Percentiles rank a stretch among this genome's conserved stretches.
Evolutionary conservation across 2,329 filamentous ascomycete genomes (phyloP).

Genomic region (Claviceps quebecensis): DNA sequence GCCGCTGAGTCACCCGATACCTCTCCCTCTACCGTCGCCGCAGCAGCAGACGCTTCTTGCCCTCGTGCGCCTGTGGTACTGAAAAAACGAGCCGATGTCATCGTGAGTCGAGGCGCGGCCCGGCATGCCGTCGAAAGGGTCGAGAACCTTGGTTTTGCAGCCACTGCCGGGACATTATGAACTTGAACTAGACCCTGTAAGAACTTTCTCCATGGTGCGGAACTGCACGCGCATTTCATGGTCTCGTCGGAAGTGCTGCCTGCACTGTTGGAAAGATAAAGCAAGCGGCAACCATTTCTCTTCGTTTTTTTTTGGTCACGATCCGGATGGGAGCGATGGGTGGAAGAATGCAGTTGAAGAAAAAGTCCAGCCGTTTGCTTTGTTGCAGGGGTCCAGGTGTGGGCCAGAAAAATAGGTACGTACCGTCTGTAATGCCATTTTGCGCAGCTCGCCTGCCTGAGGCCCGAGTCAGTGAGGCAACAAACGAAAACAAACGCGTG

Average conservation of each 20-base stretch:
- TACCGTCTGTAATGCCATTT: too few species aligned
- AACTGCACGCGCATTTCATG: constrained; percentile 37
- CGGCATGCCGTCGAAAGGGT: background rate
- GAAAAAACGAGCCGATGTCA: background rate
- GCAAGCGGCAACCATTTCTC: background rate
- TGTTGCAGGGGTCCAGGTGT: too few species aligned
- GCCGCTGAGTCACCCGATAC: background rate
- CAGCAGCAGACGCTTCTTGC: background rate
- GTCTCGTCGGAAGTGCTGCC: background rate
- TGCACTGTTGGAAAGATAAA: background rate
- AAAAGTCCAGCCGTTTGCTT: too few species aligned
- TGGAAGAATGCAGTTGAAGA: too few species aligned
- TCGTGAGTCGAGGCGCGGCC: background rate
- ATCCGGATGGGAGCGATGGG: too few species aligned
- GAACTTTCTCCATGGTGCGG: constrained; percentile 31
- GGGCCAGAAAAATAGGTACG: too few species aligned
- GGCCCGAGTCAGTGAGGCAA: background rate
- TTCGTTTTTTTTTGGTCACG: background rate
- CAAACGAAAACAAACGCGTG: background rate
- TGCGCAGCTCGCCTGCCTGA: background rate
- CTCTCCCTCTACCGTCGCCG: background rate
- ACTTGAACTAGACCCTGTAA: constrained; percentile 30
- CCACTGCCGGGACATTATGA: constrained; percentile 17
- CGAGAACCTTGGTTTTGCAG: background rate
- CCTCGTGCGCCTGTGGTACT: background rate